Evolutionary conservation across 495 filamentous ascomycete species (phyloP), one percentile per base, ranked within the genome.

Genomic region (Pseudotulostoma volvatum): DNA sequence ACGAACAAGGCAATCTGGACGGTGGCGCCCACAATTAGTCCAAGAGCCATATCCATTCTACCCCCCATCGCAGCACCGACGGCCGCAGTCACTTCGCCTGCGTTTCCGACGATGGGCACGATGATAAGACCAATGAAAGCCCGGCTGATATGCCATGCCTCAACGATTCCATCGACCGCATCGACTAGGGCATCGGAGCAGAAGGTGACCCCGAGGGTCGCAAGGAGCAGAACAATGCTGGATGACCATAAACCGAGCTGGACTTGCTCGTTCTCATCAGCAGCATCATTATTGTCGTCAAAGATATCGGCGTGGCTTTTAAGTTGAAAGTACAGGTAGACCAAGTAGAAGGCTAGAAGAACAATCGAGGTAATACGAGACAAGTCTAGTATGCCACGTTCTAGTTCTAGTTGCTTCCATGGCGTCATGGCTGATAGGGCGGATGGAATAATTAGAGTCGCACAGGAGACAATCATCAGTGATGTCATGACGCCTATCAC

Each of bases 311-410:
- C 30, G 31, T 59, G 53, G 13, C 50, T 51, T 45, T 47, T 51
- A 19, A 64, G 37, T 44, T 53, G 48, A 44, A 60, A 85, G 19
- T 80, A 48, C 25, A 87, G 67, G 44, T 84, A 87, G 2, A 81
- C 60, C 30, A 73, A 49, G 50, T 87, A 87, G 7, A 84, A 67
- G 25, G 78, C 28, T 3, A 87, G 61, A 2, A 85, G 61, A 20
- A 84, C 66, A 13, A 49, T 44, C 2, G 56, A 47, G 15, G 46
- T 49, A 8, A 45, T 48, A 11, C 43, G 52, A 20, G 50, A 52
- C 5, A 59, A 33, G 23, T n/a, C 41, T 7, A 52, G 31, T 13
- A 52, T 76, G 44, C 75, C 76, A 5, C 61, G 49, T 28, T 76
- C 60, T 18, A 75, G 52, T 0, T 44, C 39, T 5, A 31, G 18